Percentiles rank a stretch among this genome's conserved stretches.
Evolutionary conservation across 768 basidiomycete genomes (phyloP).

Genomic region (Termitomyces bulborhizus): DNA sequence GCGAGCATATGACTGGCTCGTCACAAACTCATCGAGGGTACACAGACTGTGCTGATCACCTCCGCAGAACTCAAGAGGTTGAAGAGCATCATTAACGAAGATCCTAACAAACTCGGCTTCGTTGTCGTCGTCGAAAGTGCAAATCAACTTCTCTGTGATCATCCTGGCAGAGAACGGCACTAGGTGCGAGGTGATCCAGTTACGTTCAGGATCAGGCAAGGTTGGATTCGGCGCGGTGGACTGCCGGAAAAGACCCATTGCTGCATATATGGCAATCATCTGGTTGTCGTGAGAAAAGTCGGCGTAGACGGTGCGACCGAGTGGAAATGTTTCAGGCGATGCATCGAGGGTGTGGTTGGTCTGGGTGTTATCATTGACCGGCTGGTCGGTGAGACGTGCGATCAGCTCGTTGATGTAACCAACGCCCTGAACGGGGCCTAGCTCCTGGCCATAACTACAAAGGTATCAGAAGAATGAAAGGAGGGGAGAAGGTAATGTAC

Average conservation of each 20-base stretch:
- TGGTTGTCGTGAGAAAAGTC: slow-evolving; percentile 88
- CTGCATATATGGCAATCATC: slow-evolving; percentile 74
- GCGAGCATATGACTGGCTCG: slow-evolving; percentile 64
- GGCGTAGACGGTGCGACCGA: slow-evolving; percentile 56
- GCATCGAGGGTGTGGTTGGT: slow-evolving; percentile 70
- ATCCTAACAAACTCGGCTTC: slow-evolving; percentile 51
- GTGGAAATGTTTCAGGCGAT: slow-evolving; percentile 63
- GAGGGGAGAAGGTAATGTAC: slow-evolving; percentile 27
- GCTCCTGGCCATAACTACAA: slow-evolving; percentile 53
- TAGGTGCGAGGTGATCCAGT: slow-evolving; percentile 53
- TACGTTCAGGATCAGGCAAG: slow-evolving; percentile 25
- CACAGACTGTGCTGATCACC: slow-evolving; percentile 54
- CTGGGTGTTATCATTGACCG: slow-evolving; percentile 65
- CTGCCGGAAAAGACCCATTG: slow-evolving; percentile 47
- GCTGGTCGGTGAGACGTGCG: slow-evolving; percentile 61
- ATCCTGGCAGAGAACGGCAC: slow-evolving; percentile 74
- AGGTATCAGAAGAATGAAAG: not conserved
- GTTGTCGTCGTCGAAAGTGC: slow-evolving; percentile 21
- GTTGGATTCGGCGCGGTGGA: slow-evolving; percentile 25
- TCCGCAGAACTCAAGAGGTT: slow-evolving; percentile 57
- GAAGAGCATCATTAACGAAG: slow-evolving; percentile 72
- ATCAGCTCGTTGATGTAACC: slow-evolving; percentile 89
- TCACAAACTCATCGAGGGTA: slow-evolving; percentile 55
- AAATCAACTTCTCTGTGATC: slow-evolving; percentile 65
- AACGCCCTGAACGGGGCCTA: slow-evolving; percentile 77